Percentiles rank a stretch among this genome's conserved stretches.
These are phyloP conservation scores for Picochlorum sp. DNA, from an alignment of 139 green algal species.

Conservation along the genomic window DNA sequence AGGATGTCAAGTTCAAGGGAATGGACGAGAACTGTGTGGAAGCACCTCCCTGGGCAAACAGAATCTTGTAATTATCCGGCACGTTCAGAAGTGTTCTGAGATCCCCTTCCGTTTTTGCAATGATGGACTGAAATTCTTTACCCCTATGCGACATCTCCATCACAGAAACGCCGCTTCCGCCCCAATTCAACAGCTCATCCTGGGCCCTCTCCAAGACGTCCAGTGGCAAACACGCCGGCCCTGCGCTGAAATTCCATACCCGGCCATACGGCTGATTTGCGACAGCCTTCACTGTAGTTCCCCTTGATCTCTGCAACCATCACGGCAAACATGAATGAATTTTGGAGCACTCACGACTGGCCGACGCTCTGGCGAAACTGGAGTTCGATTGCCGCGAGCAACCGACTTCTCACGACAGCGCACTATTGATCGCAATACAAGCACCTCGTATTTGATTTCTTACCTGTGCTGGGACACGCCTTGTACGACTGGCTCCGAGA, in stretches of 20 bases:
- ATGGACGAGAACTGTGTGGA: conserved; percentile 90
- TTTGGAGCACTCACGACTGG: too few relatives aligned
- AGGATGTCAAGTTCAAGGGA: conserved; percentile 78
- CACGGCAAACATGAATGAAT: too few relatives aligned
- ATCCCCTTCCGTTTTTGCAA: conserved; percentile 84
- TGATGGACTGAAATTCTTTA: conserved; percentile 90
- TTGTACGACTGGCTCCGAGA: too few relatives aligned
- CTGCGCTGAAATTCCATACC: conserved; percentile 82
- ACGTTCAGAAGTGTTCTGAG: conserved; percentile 84
- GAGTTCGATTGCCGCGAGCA: too few relatives aligned
- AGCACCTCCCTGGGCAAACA: conserved; percentile 90
- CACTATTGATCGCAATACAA: too few relatives aligned
- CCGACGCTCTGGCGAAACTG: too few relatives aligned
- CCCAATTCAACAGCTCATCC: conserved; percentile 90
- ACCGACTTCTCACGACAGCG: too few relatives aligned
- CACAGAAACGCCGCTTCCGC: conserved; percentile 77
- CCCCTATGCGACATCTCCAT: conserved; percentile 99
- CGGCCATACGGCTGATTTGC: conserved; percentile 36
- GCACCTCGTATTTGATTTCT: too few relatives aligned
- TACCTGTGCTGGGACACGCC: too few relatives aligned
- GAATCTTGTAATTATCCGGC: conserved; percentile 91
- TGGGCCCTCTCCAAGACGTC: conserved; percentile 87
- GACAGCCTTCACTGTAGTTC: neutral
- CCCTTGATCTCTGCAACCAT: too few relatives aligned
- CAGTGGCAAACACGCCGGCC: conserved; percentile 82